Percentiles rank a stretch among this genome's conserved stretches.
Evolutionary conservation across 768 basidiomycete genomes (phyloP).

Genomic region (Lentinula edodes): DNA sequence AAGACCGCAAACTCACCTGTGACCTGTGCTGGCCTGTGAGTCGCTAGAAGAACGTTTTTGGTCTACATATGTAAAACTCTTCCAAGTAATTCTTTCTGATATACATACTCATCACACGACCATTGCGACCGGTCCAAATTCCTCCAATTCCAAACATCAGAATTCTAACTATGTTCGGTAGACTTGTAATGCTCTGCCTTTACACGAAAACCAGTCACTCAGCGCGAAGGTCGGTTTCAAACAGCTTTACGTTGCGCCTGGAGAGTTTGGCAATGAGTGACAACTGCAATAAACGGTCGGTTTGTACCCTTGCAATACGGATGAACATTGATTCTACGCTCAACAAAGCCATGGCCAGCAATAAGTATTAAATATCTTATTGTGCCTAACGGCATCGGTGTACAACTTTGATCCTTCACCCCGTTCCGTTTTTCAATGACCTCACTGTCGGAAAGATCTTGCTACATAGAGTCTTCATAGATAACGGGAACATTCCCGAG

Average conservation of each 20-base stretch:
- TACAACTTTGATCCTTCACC: neutral
- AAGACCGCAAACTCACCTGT: no score
- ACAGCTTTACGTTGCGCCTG: no score
- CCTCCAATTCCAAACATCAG: neutral
- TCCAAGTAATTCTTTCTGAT: neutral
- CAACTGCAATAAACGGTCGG: no score
- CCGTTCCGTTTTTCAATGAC: conserved; percentile 1
- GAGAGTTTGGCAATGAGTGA: no score
- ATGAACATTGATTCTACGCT: no score
- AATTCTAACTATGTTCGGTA: neutral
- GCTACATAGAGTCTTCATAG: neutral
- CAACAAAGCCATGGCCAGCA: no score
- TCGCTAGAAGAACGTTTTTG: no score
- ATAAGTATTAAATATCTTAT: no score
- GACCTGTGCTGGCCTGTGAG: no score
- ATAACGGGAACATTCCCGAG: conserved; percentile 7
- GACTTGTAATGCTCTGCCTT: neutral
- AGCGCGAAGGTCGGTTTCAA: no score
- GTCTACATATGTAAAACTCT: neutral
- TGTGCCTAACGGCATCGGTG: neutral
- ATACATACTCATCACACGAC: neutral
- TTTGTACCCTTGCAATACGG: no score
- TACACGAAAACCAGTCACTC: neutral
- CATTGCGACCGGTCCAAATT: neutral
- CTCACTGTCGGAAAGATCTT: conserved; percentile 1